These are phyloP conservation scores for Pisolithus orientalis DNA, from an alignment of 768 basidiomycete genomes.

Conservation along the genomic window DNA sequence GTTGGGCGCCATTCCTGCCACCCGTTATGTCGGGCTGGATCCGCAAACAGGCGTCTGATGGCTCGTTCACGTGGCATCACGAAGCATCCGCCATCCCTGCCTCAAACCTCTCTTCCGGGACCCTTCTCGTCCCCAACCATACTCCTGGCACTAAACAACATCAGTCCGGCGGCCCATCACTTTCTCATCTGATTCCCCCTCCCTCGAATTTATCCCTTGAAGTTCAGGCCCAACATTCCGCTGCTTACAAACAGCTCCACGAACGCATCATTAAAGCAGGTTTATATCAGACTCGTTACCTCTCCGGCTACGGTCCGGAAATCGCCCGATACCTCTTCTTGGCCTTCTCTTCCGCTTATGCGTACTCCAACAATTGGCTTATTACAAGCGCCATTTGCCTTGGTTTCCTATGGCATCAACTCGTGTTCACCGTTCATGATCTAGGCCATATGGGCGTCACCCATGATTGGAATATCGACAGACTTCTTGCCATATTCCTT, in stretches of 20 bases:
- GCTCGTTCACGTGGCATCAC: constrained; percentile 49
- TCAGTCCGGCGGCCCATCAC: constrained; percentile 30
- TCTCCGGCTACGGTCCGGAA: constrained; percentile 88
- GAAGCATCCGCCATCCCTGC: constrained; percentile 47
- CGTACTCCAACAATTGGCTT: constrained; percentile 62
- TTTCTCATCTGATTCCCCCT: constrained; percentile 42
- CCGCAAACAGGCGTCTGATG: constrained; percentile 42
- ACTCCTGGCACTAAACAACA: constrained; percentile 12
- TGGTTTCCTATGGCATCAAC: constrained; percentile 92
- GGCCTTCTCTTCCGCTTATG: constrained; percentile 48
- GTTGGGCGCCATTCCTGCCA: constrained; percentile 77
- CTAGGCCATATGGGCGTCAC: constrained; percentile 94
- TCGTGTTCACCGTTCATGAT: constrained; percentile 90
- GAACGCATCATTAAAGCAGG: constrained; percentile 68
- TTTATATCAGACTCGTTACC: constrained; percentile 76
- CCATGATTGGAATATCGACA: constrained; percentile 77
- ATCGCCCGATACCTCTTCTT: constrained; percentile 71
- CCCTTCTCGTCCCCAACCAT: constrained; percentile 55
- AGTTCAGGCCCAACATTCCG: constrained; percentile 60
- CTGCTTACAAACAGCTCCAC: constrained; percentile 78
- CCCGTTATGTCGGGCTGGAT: constrained; percentile 86
- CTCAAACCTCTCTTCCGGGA: constrained; percentile 40
- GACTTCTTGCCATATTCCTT: constrained; percentile 69
- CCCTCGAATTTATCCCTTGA: constrained; percentile 50
- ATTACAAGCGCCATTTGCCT: constrained; percentile 72